Evolutionary conservation across 495 filamentous ascomycete species (phyloP).

Genomic region (Chlorociboria aeruginascens): DNA sequence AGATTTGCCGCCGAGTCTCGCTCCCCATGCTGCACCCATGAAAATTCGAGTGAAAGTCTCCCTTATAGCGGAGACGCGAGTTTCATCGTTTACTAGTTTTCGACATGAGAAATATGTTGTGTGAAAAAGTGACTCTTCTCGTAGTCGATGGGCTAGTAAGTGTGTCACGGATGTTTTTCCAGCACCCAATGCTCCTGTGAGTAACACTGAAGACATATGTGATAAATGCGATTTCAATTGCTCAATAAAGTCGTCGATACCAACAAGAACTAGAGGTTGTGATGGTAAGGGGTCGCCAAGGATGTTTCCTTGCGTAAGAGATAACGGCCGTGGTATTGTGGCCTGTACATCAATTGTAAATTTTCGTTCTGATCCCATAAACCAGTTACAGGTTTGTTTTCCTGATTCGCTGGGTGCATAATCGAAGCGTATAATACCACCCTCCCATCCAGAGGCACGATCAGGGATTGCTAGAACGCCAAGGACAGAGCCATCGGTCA

Average conservation of each 20-base stretch:
- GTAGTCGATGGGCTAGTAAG: constrained; percentile 50
- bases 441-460: constrained; percentile 43
- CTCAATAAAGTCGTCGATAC: constrained; percentile 64
- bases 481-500: constrained; percentile 81
- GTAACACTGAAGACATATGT: constrained; percentile 75
- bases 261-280: constrained; percentile 55
- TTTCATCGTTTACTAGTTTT: constrained; percentile 78
- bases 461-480: constrained; percentile 29
- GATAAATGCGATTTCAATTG: constrained; percentile 61
- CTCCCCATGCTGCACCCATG: constrained; percentile 80
- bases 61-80: constrained; percentile 76
- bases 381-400: constrained; percentile 53
- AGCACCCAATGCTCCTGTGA: constrained; percentile 79
- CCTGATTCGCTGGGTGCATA: constrained; percentile 20
- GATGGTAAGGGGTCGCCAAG: constrained; percentile 42
- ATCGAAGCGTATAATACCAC: constrained; percentile 71
- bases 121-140: constrained; percentile 56
- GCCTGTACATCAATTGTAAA: constrained; percentile 59
- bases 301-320: constrained; percentile 31
- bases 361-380: constrained; percentile 62
- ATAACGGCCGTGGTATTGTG: constrained; percentile 48
- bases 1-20: constrained; percentile 68
- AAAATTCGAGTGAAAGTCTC: constrained; percentile 75
- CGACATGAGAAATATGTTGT: constrained; percentile 73
- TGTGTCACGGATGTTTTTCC: constrained; percentile 70